Evolutionary conservation across 257 asterid genomes (phyloP), one percentile per base, ranked within the genome.

Genomic region (Fraxinus quadrangulata): DNA sequence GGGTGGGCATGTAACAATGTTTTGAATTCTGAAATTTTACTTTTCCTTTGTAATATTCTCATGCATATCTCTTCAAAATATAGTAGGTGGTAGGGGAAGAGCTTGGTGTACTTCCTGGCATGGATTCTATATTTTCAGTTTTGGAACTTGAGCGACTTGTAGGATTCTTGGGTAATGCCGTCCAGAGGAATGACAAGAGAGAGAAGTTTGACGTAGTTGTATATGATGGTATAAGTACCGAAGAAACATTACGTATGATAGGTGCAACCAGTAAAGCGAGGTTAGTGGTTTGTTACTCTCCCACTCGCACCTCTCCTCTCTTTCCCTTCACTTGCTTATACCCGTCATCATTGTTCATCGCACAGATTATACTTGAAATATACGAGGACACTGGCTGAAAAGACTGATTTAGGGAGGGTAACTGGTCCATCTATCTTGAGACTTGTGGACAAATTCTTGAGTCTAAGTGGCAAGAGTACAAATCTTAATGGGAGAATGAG

Each of bases 81-180:
- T 84, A 83, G 80, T 82, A 95, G 99, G 94, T 95, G 75, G 92
- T 91, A 56, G 96, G 96, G 75, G 98, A 93, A 83, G 99, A 95
- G 89, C 99, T 95, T 37, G 98, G 99, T 79, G 90, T 95, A 40
- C 94, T 95, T 61, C 99, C 98, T 37, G 99, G 99, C 14, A 95
- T 95, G 99, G 99, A 95, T 84, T 90, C 97, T n/a, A 86, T 93
- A 83, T 92, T 95, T 78, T 87, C 97, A 54, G 87, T 84, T 36
- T 83, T 93, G 84, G 96, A 91, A 80, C 96, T 95, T 26, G 98
- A 88, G 78, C 77, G 84, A 65, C 83, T 87, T 71, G 76, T 88
- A 23, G 96, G 97, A 69, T 84, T 90, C 77, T 78, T 89, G 13
- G 79, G 79, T 19, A 84, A 73, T 63, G 39, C 74, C 11, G 76